A percentile compares a stretch with the other conserved stretches of the same genome.
Conservation (phyloP, 176 grass and related monocot species). For the Tuctoria greenei region DNA sequence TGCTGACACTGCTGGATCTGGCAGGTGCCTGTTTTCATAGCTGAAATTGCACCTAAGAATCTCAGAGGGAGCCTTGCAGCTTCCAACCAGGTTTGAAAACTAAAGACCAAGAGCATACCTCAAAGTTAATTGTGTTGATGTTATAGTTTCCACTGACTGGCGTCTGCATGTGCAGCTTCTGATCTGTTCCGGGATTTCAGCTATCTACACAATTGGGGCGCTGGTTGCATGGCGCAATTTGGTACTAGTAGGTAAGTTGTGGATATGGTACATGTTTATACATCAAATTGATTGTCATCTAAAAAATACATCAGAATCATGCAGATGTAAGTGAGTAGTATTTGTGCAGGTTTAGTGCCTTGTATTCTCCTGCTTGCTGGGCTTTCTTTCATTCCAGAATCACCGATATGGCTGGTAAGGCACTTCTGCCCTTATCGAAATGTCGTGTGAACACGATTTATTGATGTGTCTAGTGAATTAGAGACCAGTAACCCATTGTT, state of each 20-base stretch:
- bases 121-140: neutral
- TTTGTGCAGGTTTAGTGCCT: slow-evolving; percentile 57
- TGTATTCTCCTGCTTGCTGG: slow-evolving; percentile 52
- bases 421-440: neutral
- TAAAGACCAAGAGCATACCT: neutral
- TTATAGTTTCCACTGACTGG: neutral
- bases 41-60: slow-evolving; percentile 77
- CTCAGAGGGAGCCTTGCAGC: slow-evolving; percentile 63
- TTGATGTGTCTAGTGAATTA: neutral
- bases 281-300: too few relatives aligned
- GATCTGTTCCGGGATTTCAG: slow-evolving; percentile 52
- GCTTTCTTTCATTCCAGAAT: slow-evolving; percentile 76
- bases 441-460: neutral
- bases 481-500: neutral
- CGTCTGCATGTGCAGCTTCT: slow-evolving; percentile 47
- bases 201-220: slow-evolving; percentile 60
- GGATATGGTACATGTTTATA: too few relatives aligned
- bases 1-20: slow-evolving; percentile 23
- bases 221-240: slow-evolving; percentile 62
- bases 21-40: slow-evolving; percentile 67
- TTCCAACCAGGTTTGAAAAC: slow-evolving; percentile 55
- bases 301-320: slow-evolving; percentile 6
- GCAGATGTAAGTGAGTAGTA: neutral
- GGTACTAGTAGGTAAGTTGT: slow-evolving; percentile 58
- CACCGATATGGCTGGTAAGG: slow-evolving; percentile 80